A percentile compares a stretch with the other conserved stretches of the same genome.
Evolutionary conservation across 768 basidiomycete species (phyloP).

Genomic region (Goffeauzyma gilvescens): DNA sequence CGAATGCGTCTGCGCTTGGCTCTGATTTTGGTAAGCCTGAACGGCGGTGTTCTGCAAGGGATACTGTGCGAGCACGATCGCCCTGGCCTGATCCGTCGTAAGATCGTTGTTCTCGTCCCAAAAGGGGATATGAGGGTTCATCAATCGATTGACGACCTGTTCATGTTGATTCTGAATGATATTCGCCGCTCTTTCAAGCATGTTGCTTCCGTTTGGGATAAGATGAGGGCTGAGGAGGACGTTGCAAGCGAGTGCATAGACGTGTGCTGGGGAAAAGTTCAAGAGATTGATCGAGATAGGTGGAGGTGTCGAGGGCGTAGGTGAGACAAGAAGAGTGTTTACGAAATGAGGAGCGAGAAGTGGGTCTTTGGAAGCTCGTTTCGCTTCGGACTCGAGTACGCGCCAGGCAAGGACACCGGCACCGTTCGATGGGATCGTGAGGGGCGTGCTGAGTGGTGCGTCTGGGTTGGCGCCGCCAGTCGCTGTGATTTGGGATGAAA

Average conservation of each 20-base stretch:
- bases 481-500: slow-evolving; percentile 16
- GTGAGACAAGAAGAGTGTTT: slow-evolving; percentile 20
- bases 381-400: slow-evolving; percentile 27
- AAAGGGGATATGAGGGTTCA: slow-evolving; percentile 3
- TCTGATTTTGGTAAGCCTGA: no score
- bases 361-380: slow-evolving; percentile 26
- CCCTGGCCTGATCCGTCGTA: slow-evolving; percentile 23
- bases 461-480: background rate
- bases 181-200: slow-evolving; percentile 12
- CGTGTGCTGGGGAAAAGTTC: slow-evolving; percentile 18
- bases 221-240: slow-evolving; percentile 23
- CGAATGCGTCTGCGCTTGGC: no score
- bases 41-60: no score
- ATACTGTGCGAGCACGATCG: slow-evolving; percentile 25
- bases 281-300: slow-evolving; percentile 21
- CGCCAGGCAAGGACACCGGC: slow-evolving; percentile 29
- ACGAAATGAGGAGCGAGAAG: slow-evolving; percentile 31
- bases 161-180: slow-evolving; percentile 11
- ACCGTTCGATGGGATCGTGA: slow-evolving; percentile 19
- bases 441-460: slow-evolving; percentile 6
- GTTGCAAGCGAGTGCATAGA: slow-evolving; percentile 23
- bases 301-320: slow-evolving; percentile 18
- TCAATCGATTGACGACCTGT: slow-evolving; percentile 8
- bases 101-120: slow-evolving; percentile 20
- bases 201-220: slow-evolving; percentile 9